A percentile compares a stretch with the other conserved stretches of the same genome.
These are phyloP conservation scores for Phytopythium montanum DNA, from an alignment of 352 stramenopile genomes.

Conservation along the genomic window DNA sequence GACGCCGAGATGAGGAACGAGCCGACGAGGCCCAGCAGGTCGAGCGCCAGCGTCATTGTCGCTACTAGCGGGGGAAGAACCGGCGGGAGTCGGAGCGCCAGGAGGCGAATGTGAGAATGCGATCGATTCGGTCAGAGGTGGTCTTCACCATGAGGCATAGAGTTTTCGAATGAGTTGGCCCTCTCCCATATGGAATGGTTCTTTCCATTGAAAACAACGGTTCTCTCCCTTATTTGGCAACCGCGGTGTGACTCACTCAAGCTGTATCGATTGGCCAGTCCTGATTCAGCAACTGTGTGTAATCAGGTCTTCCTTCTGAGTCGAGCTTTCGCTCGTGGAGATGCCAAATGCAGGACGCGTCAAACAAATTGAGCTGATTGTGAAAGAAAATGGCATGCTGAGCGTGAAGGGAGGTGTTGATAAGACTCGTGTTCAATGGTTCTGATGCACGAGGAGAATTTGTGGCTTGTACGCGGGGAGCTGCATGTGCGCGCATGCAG, in stretches of 20 bases:
- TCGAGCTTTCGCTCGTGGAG: too few relatives aligned
- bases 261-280: not conserved
- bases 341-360: too few relatives aligned
- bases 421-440: not conserved
- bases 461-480: not conserved
- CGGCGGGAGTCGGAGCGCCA: not conserved
- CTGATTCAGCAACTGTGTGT: not conserved
- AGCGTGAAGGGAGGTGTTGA: not conserved
- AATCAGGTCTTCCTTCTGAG: too few relatives aligned
- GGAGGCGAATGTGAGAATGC: not conserved
- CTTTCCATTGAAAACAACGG: not conserved
- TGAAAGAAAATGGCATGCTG: not conserved
- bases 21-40: constrained; percentile 49
- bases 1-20: constrained; percentile 58
- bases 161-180: not conserved
- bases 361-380: not conserved
- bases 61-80: too few relatives aligned
- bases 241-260: not conserved
- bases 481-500: not conserved
- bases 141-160: not conserved
- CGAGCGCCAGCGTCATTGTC: constrained; percentile 27
- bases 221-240: not conserved
- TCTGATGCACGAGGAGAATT: not conserved
- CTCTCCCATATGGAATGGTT: not conserved
- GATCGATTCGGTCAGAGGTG: not conserved